Evolutionary conservation across 345 rosid species (phyloP), one percentile per base, ranked within the genome.

Genomic region (Hibiscus trionum): DNA sequence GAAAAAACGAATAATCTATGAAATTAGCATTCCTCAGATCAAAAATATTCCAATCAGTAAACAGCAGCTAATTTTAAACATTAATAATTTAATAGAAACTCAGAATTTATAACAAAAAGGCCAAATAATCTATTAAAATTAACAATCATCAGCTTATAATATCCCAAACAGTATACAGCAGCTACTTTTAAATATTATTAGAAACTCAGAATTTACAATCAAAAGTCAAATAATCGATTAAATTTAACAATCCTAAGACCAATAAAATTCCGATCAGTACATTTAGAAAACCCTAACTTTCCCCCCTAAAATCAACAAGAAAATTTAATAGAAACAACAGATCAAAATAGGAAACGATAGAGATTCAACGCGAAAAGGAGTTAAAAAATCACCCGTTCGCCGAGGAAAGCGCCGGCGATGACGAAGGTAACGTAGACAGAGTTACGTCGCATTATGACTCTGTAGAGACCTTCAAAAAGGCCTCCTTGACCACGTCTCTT

Each of bases 381-480:
- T 47, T 47, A 15, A 16, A 16, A 19, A 0, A 77, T 70, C 44
- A 95, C 99, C 86, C 98, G 83, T 81, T 95, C 99, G 21, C 96
- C 96, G 21, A 85, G 77, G 61, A 92, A 90, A 74, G 99, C 98
- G 67, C 99, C 98, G 77, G 90, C 90, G 82, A 95, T 84, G 90
- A 95, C 78, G 90, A 95, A 92, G 66, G 99, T 89, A 66, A 88
- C 96, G 74, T 95, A 95, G 74, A 92, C 82, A 73, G 99, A 90
- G 88, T 87, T 95, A 66, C 99, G 97, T 76, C 97, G 96, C 98
- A 92, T 92, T 61, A 95, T 55, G 66, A 90, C 74, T 76, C 79
- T 87, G 85, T 95, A 95, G 26, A 92, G 70, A 15, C 88, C 87
- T 56, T 95, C 97, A 44, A 88, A 78, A 19, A 87, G 81, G 75